Conservation (phyloP, 148 eudicot species). For the Amaranthus cruentus region DNA sequence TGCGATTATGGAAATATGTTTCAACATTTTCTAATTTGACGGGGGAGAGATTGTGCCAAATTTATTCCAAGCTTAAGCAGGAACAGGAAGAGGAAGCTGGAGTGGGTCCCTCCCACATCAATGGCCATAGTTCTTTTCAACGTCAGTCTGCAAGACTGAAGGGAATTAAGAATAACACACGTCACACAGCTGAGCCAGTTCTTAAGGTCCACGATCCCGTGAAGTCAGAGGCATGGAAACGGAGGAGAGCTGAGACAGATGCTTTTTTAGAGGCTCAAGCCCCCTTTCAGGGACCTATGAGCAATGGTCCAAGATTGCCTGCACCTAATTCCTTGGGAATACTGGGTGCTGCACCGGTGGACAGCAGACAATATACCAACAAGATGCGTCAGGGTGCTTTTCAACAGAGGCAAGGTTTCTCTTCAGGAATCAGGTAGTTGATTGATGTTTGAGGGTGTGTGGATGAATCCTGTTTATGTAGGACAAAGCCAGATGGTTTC, state of each 20-base stretch:
- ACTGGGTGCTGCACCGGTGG: conserved; percentile 83
- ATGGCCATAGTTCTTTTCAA: conserved; percentile 36
- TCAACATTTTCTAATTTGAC: conserved; percentile 82
- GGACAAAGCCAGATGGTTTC: conserved; percentile 18
- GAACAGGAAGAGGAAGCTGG: conserved; percentile 63
- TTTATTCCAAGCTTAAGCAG: conserved; percentile 81
- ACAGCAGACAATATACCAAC: conserved; percentile 42
- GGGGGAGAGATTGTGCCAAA: conserved; percentile 80
- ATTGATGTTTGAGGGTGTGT: not conserved
- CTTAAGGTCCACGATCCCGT: conserved; percentile 54
- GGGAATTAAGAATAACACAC: conserved; percentile 33
- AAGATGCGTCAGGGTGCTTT: conserved; percentile 54
- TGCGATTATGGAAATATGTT: conserved; percentile 89
- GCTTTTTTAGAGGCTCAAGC: conserved; percentile 45
- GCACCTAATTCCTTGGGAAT: conserved; percentile 63
- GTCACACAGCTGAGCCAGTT: conserved; percentile 37
- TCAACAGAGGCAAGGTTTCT: conserved; percentile 53
- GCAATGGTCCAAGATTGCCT: conserved; percentile 47
- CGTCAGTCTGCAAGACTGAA: conserved; percentile 34
- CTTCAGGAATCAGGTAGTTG: conserved; percentile 52
- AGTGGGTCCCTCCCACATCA: conserved; percentile 71
- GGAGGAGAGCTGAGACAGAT: conserved; percentile 72
- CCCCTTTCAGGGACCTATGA: conserved; percentile 42
- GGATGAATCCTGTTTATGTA: conserved; percentile 11
- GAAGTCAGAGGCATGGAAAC: conserved; percentile 90